Evolutionary conservation across 2,329 filamentous ascomycete genomes (phyloP), one percentile per base, ranked within the genome.

Genomic region (Colletotrichum tropicicola): DNA sequence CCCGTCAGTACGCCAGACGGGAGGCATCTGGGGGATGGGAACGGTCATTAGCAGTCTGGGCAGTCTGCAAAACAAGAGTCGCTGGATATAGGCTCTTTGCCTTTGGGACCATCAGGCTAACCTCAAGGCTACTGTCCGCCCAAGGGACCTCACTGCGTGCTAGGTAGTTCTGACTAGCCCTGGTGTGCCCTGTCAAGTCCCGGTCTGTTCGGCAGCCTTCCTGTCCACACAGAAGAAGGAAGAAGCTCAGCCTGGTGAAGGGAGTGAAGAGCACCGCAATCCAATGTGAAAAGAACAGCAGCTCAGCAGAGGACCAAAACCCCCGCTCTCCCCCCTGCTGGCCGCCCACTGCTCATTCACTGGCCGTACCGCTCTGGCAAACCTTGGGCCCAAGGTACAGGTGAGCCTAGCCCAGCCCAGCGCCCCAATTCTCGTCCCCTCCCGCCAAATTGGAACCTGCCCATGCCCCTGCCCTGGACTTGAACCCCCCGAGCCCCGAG

Each of bases 381-480:
- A 21, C 57, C 45, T 62, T 19, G 35, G 49, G 49, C 49, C 37
- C 12, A 30, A 49, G 45, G 27, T 61, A 61, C 37, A 51, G 17
- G 32, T 45, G 61, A 61, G 61, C 57, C 61, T 23, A 49, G 61
- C 61, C 61, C 57, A 61, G 61, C 57, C 57, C 37, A 61, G 61
- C 27, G 61, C 37, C 62, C 51, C 49, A 25, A 62, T 62, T 61
- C 58, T 55, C 44, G 49, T 51, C 44, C 57, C 57, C 58, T 62
- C 57, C 61, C 49, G 62, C 51, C 62, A 62, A 62, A 62, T 65
- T 61, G 62, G 62, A 56, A 65, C 44, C 37, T 61, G 43, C 43
- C 54, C 54, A 57, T 57, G 52, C 48, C 56, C 56, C 48, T 64
- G 51, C 44, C 49, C 51, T 65, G 35, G 62, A 25, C 51, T 21